Percentiles rank a stretch among this genome's conserved stretches.
Evolutionary conservation across 306 rosid species (phyloP).

Genomic region (Hippophae gyantsensis): DNA sequence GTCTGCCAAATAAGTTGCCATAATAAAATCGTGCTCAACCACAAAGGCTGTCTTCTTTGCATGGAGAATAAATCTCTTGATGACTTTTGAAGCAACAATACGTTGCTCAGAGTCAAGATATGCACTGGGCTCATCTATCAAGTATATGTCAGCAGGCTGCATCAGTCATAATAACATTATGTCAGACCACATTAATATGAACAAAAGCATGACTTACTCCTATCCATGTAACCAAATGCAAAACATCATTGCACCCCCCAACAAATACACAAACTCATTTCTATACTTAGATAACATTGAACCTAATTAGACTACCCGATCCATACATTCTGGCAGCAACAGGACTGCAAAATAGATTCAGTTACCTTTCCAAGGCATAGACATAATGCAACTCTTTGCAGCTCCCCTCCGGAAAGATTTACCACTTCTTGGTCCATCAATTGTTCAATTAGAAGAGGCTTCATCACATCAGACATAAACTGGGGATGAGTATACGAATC

Average conservation of each 20-base stretch:
- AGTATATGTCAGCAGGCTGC: slow-evolving; percentile 98
- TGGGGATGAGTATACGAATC: slow-evolving; percentile 92
- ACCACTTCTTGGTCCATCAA: slow-evolving; percentile 95
- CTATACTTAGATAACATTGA: neutral
- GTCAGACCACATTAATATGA: slow-evolving; percentile 12
- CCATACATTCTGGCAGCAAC: neutral
- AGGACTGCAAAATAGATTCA: slow-evolving; percentile 1
- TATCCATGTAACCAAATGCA: too few relatives aligned
- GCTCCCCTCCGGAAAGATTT: slow-evolving; percentile 98
- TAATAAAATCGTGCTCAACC: slow-evolving; percentile 94
- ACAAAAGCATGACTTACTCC: neutral
- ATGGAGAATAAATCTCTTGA: slow-evolving; percentile 93
- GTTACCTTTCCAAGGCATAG: slow-evolving; percentile 95
- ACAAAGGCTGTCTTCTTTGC: slow-evolving; percentile 96
- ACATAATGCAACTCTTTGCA: slow-evolving; percentile 95
- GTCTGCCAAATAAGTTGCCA: slow-evolving; percentile 98
- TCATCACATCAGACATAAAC: slow-evolving; percentile 93
- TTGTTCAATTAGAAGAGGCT: slow-evolving; percentile 95
- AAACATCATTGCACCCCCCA: too few relatives aligned
- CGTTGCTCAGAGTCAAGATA: slow-evolving; percentile 98
- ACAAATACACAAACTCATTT: too few relatives aligned
- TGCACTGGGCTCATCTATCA: slow-evolving; percentile 96
- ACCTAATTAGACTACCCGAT: neutral
- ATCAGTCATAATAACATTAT: slow-evolving; percentile 8
- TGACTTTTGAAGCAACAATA: slow-evolving; percentile 90